phyloP scores from a whole-genome alignment of 164 flowering plant genomes.

The Vitis riparia region DNA sequence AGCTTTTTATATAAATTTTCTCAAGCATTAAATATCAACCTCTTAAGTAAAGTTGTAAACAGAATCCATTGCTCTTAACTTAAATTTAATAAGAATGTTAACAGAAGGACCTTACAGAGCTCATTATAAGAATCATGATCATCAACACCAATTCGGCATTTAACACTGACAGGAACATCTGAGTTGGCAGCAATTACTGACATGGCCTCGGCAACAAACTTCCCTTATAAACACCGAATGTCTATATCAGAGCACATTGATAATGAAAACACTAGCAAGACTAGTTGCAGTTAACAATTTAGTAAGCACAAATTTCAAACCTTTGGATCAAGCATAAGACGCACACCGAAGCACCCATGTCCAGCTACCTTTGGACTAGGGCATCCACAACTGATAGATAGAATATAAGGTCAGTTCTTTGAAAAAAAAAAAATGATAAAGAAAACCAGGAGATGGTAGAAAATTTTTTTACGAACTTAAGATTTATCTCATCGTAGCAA shows the following conservation, averaged over 20 bases:
- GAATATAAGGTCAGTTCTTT: neutral
- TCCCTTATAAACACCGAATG: slow-evolving; percentile 48
- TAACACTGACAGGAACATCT: slow-evolving; percentile 88
- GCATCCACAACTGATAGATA: slow-evolving; percentile 81
- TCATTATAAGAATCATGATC: slow-evolving; percentile 91
- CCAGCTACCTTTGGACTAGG: slow-evolving; percentile 96
- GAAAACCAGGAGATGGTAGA: slow-evolving; percentile 3
- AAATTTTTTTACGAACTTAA: slow-evolving; percentile 54
- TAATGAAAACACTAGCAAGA: slow-evolving; percentile 8
- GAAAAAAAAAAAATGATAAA: slow-evolving; percentile 1
- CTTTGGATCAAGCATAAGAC: slow-evolving; percentile 94
- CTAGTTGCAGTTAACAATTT: neutral
- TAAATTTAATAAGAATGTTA: neutral
- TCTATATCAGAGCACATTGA: slow-evolving; percentile 32
- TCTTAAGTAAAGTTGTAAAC: too few species aligned
- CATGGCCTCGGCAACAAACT: slow-evolving; percentile 98
- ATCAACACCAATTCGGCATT: slow-evolving; percentile 96
- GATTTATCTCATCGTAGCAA: slow-evolving; percentile 89
- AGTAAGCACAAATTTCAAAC: slow-evolving; percentile 29
- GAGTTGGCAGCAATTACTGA: slow-evolving; percentile 86
- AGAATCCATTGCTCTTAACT: neutral
- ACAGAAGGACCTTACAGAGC: slow-evolving; percentile 68
- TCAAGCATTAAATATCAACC: too few species aligned
- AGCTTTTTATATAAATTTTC: too few species aligned
- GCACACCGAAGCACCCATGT: slow-evolving; percentile 95